These are phyloP conservation scores for Leptographium procerum DNA, from an alignment of 2,329 filamentous ascomycete genomes.

Conservation along the genomic window DNA sequence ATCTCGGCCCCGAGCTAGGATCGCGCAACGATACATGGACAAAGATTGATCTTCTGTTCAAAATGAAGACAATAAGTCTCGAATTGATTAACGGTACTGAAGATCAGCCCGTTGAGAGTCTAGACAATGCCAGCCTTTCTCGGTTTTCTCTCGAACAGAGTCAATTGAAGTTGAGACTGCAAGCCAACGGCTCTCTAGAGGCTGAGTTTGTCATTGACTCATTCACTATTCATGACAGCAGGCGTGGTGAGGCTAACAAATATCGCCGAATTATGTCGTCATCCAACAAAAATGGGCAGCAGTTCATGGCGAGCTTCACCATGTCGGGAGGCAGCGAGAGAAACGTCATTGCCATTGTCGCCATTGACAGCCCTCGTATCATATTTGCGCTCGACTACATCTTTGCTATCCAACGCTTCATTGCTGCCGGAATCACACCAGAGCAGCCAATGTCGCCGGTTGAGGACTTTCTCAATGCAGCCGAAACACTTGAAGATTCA, in stretches of 20 bases:
- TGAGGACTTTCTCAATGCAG: slow-evolving; percentile 40
- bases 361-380: slow-evolving; percentile 84
- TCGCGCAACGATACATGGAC: slow-evolving; percentile 68
- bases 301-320: slow-evolving; percentile 95
- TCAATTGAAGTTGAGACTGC: slow-evolving; percentile 80
- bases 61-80: slow-evolving; percentile 74
- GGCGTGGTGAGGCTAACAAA: slow-evolving; percentile 82
- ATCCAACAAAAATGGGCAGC: slow-evolving; percentile 87
- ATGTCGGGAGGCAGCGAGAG: slow-evolving; percentile 77
- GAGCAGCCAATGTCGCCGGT: slow-evolving; percentile 42
- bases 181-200: slow-evolving; percentile 83
- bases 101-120: slow-evolving; percentile 63
- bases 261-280: slow-evolving; percentile 98
- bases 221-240: slow-evolving; percentile 88
- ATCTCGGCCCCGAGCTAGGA: slow-evolving; percentile 60
- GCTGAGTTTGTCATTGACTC: slow-evolving; percentile 88
- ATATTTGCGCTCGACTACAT: slow-evolving; percentile 96
- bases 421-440: slow-evolving; percentile 57
- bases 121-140: slow-evolving; percentile 73
- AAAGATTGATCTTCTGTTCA: slow-evolving; percentile 84
- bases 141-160: slow-evolving; percentile 93
- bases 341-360: slow-evolving; percentile 80
- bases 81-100: slow-evolving; percentile 74
- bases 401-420: slow-evolving; percentile 76
- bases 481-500: slow-evolving; percentile 47